Percentiles rank a stretch among this genome's conserved stretches.
Conservation (phyloP, 345 rosid species). For the Acer negundo region DNA sequence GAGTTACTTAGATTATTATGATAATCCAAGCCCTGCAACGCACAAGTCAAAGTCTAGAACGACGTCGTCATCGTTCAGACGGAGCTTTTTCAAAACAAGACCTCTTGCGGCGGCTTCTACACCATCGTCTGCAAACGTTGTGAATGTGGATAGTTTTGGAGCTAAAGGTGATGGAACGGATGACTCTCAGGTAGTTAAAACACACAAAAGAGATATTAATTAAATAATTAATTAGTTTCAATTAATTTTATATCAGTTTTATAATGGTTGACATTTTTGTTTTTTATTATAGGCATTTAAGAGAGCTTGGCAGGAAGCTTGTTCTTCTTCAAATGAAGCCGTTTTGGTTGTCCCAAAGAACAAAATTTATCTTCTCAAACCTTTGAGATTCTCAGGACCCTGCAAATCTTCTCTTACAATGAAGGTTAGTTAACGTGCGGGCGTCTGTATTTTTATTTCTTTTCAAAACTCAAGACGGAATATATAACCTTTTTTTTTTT, state of each 20-base stretch:
- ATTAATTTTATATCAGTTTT: too few species aligned
- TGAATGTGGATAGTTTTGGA: conserved; percentile 52
- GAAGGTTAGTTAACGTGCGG: conserved; percentile 41
- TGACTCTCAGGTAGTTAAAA: conserved; percentile 47
- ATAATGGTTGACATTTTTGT: not conserved
- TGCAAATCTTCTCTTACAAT: conserved; percentile 57
- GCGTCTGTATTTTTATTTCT: not conserved
- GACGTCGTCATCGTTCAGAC: not conserved
- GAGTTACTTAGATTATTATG: conserved; percentile 1
- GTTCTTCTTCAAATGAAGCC: conserved; percentile 43
- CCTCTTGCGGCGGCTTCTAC: conserved; percentile 24
- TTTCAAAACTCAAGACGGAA: too few species aligned
- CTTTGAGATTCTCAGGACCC: conserved; percentile 76
- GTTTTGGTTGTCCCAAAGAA: conserved; percentile 52
- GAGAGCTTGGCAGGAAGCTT: conserved; percentile 64
- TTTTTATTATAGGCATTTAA: conserved; percentile 46
- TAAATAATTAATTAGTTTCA: too few species aligned
- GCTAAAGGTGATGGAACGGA: conserved; percentile 61
- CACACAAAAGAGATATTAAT: too few species aligned
- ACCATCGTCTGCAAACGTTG: conserved; percentile 8
- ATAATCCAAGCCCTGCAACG: not conserved
- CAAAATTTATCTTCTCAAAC: conserved; percentile 58
- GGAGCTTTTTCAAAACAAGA: not conserved
- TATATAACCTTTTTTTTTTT: too few species aligned
- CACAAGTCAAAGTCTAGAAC: not conserved